Evolutionary conservation across 2,329 filamentous ascomycete species (phyloP), one percentile per base, ranked within the genome.

Genomic region (Xylaria sp.): DNA sequence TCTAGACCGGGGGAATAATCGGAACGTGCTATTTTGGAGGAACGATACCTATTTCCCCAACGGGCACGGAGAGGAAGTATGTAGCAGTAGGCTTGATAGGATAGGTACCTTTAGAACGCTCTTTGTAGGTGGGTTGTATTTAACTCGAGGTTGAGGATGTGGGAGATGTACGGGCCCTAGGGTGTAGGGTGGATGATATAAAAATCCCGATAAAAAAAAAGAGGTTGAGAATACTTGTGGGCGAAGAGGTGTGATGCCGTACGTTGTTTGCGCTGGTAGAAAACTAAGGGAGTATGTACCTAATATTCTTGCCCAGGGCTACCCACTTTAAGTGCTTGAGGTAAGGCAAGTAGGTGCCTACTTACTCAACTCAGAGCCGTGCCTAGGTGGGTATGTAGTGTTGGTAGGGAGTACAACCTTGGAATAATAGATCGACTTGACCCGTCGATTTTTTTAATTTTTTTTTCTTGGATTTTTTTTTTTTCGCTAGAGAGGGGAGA

Each of bases 21-120:
- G 70, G 67, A 63, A 67, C 59, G 61, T 66, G 59, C 42, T 57
- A 51, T 26, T 53, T 33, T 46, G 49, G 67, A 33, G 56, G 65
- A 60, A 46, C 36, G 49, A 60, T 58, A 63, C 56, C 38, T 60
- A 62, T 66, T 72, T 64, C 69, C 69, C 51, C 46, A 69, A 71
- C 20, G 59, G 67, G 63, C 48, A 65, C 70, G 67, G 70, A 72
- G 63, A 57, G 28, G 28, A 6, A 28, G 20, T 38, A 54, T 31
- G 17, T 31, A 38, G 23, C 23, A 23, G 38, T 23, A 28, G 13
- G 36, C 9, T 44, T 26, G 54, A 11, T 58, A 31, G 26, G 38
- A 53, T 49, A 59, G 51, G 56, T 40, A 59, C 44, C 20, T 49
- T 44, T 31, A 17, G 23, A n/a, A 33, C 36, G 51, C 54, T 2